Evolutionary conservation across 2,329 filamentous ascomycete species (phyloP), one percentile per base, ranked within the genome.

Genomic region (Colletotrichum camelliae): DNA sequence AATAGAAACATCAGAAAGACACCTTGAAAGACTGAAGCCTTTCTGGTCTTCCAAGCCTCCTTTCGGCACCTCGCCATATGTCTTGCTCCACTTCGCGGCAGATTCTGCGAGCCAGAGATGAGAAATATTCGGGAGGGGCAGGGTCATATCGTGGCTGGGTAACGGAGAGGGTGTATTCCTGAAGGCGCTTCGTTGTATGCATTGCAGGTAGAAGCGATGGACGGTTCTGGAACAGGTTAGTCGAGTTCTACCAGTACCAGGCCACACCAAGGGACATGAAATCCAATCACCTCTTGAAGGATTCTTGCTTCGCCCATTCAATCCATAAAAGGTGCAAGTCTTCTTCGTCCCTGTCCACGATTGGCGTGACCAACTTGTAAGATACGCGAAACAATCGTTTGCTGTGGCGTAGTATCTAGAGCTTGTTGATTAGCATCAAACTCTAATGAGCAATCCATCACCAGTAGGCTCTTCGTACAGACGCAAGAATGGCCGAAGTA

Each of bases 91-190:
- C 4, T 48, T 21, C n/a, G 0, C 43, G n/a, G n/a, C 43, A 21
- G 43, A 48, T 1, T 48, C n/a, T 21, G 43, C 43, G 0, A 48
- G 43, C 43, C 43, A 48, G 5, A 48, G 43, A n/a, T 48, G 12
- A n/a, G 43, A 48, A n/a, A 0, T 7, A 21, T 48, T 0, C 43
- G 43, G 43, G 1, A 48, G 43, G 1, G 43, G 43, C 2, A 4
- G n/a, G 2, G 43, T 48, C 43, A 48, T 48, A 5, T 21, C 43
- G 43, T 48, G n/a, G n/a, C 43, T 48, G 10, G 43, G 43, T 21
- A 48, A 1, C 0, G n/a, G 18, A 48, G 43, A 48, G 10, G 43
- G 43, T 21, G 43, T 21, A 2, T 48, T 48, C 1, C 43, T 48
- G n/a, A 48, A 48, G 6, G 43, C n/a, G 4, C 43, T 48, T 1